Evolutionary conservation across 2,329 filamentous ascomycete species (phyloP), one percentile per base, ranked within the genome.

Genomic region (Gremmenia infestans): DNA sequence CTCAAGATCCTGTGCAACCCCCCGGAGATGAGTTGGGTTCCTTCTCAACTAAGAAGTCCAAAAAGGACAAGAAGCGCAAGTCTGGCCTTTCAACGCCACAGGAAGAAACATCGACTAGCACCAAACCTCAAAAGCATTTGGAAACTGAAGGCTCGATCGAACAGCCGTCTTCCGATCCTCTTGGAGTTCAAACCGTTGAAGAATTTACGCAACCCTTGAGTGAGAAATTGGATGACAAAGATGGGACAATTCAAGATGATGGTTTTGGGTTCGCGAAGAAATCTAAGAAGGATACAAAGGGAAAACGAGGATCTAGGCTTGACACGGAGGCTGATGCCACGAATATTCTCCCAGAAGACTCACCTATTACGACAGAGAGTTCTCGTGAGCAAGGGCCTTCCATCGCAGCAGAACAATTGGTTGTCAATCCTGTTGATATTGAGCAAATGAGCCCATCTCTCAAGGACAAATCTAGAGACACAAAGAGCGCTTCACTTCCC

Each of bases 211-310:
- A 43, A 23, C 14, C 47, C 8, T 12, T 37, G 2, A 48, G 53
- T 47, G 36, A 50, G 8, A 51, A 55, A 12, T 15, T 35, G 15
- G 50, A 56, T 23, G 52, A 40, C 28, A 53, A 64, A 57, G 43
- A 55, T 32, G 48, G 35, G 43, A 53, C 55, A 8, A 28, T 42
- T 11, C 32, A 40, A 28, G 42, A 55, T 25, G 51, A 50, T 46
- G 42, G 22, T n/a, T 60, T 63, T 49, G 57, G 23, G 23, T 53
- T 57, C 32, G 49, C 54, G n/a, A 66, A 62, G 39, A 59, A 59
- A 45, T 59, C 64, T 28, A 65, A 66, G 52, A 63, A 66, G 52
- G 60, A 61, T 57, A 69, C 65, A 49, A 62, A 65, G 46, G 52
- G 53, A 19, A 62, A 60, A 35, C 54, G 52, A 48, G 45, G 46